A percentile compares a stretch with the other conserved stretches of the same genome.
These are phyloP conservation scores for Plasmodium ovale DNA, from an alignment of 169 alveolate genomes.

Conservation along the genomic window DNA sequence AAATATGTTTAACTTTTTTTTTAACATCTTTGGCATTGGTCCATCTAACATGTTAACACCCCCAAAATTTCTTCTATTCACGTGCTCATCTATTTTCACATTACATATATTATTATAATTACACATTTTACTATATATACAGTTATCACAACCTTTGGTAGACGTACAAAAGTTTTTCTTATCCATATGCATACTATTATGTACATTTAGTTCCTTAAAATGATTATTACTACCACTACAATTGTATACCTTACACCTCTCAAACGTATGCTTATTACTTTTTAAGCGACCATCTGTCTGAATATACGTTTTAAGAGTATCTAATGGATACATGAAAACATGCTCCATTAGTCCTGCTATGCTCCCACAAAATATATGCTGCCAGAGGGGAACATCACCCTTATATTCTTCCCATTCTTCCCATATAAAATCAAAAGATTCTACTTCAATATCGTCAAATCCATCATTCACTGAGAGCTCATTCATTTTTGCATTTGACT, in stretches of 20 bases:
- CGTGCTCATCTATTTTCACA: neutral
- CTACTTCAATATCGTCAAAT: slow-evolving; percentile 59
- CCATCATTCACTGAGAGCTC: slow-evolving; percentile 53
- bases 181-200: slow-evolving; percentile 14
- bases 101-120: slow-evolving; percentile 23
- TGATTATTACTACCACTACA: neutral
- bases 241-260: slow-evolving; percentile 9
- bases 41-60: neutral
- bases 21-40: neutral
- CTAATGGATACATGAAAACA: slow-evolving; percentile 95
- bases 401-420: slow-evolving; percentile 79
- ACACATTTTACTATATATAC: slow-evolving; percentile 46
- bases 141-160: slow-evolving; percentile 19
- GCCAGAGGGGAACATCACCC: slow-evolving; percentile 93
- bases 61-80: slow-evolving; percentile 6
- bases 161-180: slow-evolving; percentile 39
- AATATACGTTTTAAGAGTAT: slow-evolving; percentile 92
- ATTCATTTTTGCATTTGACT: slow-evolving; percentile 20
- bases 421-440: slow-evolving; percentile 74
- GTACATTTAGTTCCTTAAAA: slow-evolving; percentile 2
- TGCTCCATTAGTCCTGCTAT: slow-evolving; percentile 99
- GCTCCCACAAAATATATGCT: slow-evolving; percentile 97
- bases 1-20: neutral
- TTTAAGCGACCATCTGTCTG: slow-evolving; percentile 82
- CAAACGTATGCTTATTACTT: neutral